phyloP scores from a whole-genome alignment of 257 asterid species.

The Nemophila menziesii region DNA sequence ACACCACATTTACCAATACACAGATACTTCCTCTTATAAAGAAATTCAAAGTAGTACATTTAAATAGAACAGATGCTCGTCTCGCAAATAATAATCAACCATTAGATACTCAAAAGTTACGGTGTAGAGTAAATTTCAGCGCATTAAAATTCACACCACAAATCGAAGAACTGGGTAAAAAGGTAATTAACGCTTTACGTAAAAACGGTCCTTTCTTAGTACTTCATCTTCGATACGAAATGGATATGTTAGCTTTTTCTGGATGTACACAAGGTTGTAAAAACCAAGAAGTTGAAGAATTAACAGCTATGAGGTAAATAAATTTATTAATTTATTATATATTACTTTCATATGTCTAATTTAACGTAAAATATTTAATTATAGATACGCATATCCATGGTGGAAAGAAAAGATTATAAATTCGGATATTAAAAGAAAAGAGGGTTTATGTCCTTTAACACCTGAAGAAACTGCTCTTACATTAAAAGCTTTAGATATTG shows the following conservation, averaged over 20 bases:
- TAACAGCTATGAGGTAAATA: constrained; percentile 89
- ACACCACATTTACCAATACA: constrained; percentile 12
- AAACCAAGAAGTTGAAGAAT: constrained; percentile 66
- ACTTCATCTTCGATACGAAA: constrained; percentile 94
- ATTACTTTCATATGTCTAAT: background rate
- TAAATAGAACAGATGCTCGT: constrained; percentile 85
- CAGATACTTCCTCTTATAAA: constrained; percentile 91
- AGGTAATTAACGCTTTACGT: constrained; percentile 64
- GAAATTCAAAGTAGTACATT: constrained; percentile 82
- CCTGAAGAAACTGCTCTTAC: constrained; percentile 95
- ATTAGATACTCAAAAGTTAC: constrained; percentile 75
- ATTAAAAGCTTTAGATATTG: constrained; percentile 69
- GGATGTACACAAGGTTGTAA: constrained; percentile 96
- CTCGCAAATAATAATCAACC: constrained; percentile 90
- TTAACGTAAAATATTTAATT: background rate
- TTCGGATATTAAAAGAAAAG: constrained; percentile 86
- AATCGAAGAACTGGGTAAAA: constrained; percentile 89
- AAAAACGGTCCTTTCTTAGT: constrained; percentile 83
- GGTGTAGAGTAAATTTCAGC: constrained; percentile 82
- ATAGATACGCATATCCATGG: constrained; percentile 97
- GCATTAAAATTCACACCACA: constrained; percentile 78
- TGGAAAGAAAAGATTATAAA: constrained; percentile 95
- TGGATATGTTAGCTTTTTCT: constrained; percentile 98
- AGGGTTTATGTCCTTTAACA: constrained; percentile 89
- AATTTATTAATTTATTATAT: too few relatives aligned